Evolutionary conservation across 345 rosid genomes (phyloP).

Genomic region (Erucastrum elatum): DNA sequence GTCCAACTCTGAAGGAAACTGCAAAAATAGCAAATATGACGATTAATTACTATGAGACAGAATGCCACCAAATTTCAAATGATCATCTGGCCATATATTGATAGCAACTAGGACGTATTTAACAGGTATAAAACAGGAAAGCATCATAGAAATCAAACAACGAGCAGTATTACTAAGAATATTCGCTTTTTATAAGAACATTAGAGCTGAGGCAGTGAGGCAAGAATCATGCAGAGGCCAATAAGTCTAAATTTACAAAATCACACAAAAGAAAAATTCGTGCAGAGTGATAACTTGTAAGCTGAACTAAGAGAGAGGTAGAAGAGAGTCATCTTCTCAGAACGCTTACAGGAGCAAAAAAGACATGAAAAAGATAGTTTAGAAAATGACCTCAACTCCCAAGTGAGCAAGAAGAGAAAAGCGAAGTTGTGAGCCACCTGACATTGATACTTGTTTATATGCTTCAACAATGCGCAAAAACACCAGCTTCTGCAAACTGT

Average conservation of each 20-base stretch:
- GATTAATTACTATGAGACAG: conserved; percentile 20
- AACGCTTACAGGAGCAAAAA: neutral
- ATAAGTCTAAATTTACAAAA: neutral
- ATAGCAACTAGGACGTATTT: conserved; percentile 11
- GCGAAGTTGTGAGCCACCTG: conserved; percentile 81
- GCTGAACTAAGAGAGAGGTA: conserved; percentile 15
- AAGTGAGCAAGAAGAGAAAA: conserved; percentile 80
- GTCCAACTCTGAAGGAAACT: conserved; percentile 87
- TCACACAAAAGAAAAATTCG: neutral
- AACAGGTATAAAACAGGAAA: conserved; percentile 5
- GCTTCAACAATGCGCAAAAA: conserved; percentile 75
- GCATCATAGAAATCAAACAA: conserved; percentile 1
- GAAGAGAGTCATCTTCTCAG: neutral
- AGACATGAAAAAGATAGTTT: conserved; percentile 7
- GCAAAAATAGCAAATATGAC: conserved; percentile 31
- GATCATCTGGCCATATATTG: conserved; percentile 9
- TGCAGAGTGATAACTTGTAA: neutral
- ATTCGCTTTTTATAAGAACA: conserved; percentile 9
- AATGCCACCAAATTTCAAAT: conserved; percentile 18
- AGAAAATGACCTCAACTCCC: conserved; percentile 74
- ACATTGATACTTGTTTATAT: conserved; percentile 68
- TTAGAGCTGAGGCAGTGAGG: conserved; percentile 14
- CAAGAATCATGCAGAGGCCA: conserved; percentile 15
- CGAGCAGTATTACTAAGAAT: neutral
- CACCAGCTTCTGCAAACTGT: conserved; percentile 70